These are phyloP conservation scores for Fusarium brevicatenulatum DNA, from an alignment of 2,329 filamentous ascomycete species.

Conservation along the genomic window DNA sequence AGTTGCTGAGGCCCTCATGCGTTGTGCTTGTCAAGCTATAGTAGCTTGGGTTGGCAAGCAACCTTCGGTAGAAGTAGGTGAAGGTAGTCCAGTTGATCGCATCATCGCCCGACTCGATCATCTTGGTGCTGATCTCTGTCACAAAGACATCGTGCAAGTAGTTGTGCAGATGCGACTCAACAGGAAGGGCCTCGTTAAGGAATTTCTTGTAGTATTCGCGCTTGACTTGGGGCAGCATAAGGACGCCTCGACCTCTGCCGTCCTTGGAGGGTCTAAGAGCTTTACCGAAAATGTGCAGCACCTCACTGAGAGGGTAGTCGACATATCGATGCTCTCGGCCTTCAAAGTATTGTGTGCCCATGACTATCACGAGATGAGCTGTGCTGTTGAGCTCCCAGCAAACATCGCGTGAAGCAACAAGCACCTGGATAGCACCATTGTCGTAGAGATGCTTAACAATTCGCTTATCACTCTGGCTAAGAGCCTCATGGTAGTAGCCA, in stretches of 20 bases:
- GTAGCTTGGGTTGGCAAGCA: conserved; percentile 95
- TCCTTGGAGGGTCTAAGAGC: conserved; percentile 82
- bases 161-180: conserved; percentile 92
- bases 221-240: conserved; percentile 95
- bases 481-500: conserved; percentile 95
- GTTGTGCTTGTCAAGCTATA: conserved; percentile 90
- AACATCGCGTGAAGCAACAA: conserved; percentile 81
- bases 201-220: conserved; percentile 99
- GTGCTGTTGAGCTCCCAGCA: conserved; percentile 94
- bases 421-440: conserved; percentile 87
- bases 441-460: conserved; percentile 94
- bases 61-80: conserved; percentile 95
- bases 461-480: conserved; percentile 87
- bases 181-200: conserved; percentile 91
- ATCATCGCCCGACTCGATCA: conserved; percentile 94
- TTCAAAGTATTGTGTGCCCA: conserved; percentile 98
- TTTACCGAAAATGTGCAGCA: conserved; percentile 98
- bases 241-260: conserved; percentile 85
- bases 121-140: conserved; percentile 95
- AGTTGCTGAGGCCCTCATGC: conserved; percentile 92
- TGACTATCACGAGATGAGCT: conserved; percentile 91
- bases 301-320: conserved; percentile 92
- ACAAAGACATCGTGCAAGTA: conserved; percentile 97
- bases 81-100: conserved; percentile 99
- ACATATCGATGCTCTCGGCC: conserved; percentile 96